Conservation (phyloP, 2,329 filamentous ascomycete species). For the Microdochium trichocladiopsis region DNA sequence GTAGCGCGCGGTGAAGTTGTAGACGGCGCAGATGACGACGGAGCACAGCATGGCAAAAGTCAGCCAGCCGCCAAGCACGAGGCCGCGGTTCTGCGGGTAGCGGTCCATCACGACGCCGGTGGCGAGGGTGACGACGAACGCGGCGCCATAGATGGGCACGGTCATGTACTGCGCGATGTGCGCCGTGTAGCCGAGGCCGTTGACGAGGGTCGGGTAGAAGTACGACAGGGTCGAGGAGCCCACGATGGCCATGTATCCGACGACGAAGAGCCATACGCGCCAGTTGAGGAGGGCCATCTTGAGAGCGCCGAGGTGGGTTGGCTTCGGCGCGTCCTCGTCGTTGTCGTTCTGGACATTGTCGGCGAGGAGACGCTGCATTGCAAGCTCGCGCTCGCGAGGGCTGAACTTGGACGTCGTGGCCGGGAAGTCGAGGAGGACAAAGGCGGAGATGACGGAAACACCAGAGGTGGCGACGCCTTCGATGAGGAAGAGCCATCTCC, state of each 20-base stretch:
- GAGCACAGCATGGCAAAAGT: slow-evolving; percentile 27
- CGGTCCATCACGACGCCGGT: slow-evolving; percentile 40
- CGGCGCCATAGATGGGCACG: slow-evolving; percentile 44
- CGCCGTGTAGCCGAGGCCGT: slow-evolving; percentile 39
- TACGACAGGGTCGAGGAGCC: slow-evolving; percentile 40
- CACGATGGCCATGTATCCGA: slow-evolving; percentile 34
- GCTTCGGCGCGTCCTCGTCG: slow-evolving; percentile 55
- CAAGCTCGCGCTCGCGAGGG: slow-evolving; percentile 50
- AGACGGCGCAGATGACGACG: slow-evolving; percentile 34
- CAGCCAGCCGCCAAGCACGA: slow-evolving; percentile 42
- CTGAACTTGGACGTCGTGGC: slow-evolving; percentile 52
- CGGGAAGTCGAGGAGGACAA: slow-evolving; percentile 64
- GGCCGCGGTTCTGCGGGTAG: slow-evolving; percentile 34
- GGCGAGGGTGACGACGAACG: slow-evolving; percentile 39
- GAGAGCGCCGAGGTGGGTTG: slow-evolving; percentile 11
- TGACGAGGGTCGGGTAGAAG: slow-evolving; percentile 45
- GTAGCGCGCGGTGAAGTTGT: slow-evolving; percentile 45
- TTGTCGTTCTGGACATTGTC: slow-evolving; percentile 52
- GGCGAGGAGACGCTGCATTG: slow-evolving; percentile 48
- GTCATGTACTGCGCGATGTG: slow-evolving; percentile 42
- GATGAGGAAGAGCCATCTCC: slow-evolving; percentile 51
- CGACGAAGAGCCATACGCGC: slow-evolving; percentile 29
- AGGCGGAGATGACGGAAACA: slow-evolving; percentile 46
- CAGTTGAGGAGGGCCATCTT: slow-evolving; percentile 26
- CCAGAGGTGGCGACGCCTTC: slow-evolving; percentile 60